Base-by-base conservation (phyloP, 2,329 filamentous ascomycete species). In the Grosmannia huntii region DNA sequence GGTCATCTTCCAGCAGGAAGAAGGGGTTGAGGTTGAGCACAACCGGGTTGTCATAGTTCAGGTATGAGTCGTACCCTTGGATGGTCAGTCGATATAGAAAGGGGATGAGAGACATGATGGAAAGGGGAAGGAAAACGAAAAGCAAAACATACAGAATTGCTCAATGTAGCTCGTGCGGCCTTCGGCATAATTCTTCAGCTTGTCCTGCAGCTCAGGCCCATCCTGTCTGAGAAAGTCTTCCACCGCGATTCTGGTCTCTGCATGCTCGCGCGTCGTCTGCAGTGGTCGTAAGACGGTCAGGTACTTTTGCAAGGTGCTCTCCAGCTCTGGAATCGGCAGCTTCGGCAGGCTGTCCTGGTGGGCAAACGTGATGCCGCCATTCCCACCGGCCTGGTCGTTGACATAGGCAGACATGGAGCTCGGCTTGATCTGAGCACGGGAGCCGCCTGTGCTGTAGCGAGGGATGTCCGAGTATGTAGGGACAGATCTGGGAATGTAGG, bases 11-110 rank as follows among this genome's bases (percentile, higher is more conserved):
- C 56, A 99, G 79, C 59, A 99, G 77, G 75, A 99, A 99, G 74
- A 99, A 99, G 0, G 94, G 94, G 68, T 99, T 99, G 63, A 99
- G 75, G 72, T 99, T 97, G 64, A 99, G 80, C 48, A 99, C 94
- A 48, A 99, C 94, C 0, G 94, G 91, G 67, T 96, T 97, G 69
- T 97, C 94, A 68, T 87, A 99, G 73, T 97, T 97, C 62, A 99
- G 79, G 68, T 97, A 99, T 33, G 94, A 97, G 70, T 99, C 94
- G 69, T 97, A 97, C 94, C 91, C 91, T 96, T 28, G 10, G 5
- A 21, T n/a, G 6, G 23, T 50, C 25, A 50, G 48, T 16, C 14
- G 5, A 21, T 2, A n/a, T 10, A n/a, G 5, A 19, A 27, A 9
- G 23, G 28, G 4, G 10, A 27, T 9, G 23, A 3, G 4, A 31